Conservation (phyloP, 2,329 filamentous ascomycete genomes). For the Colletotrichum sp. region DNA sequence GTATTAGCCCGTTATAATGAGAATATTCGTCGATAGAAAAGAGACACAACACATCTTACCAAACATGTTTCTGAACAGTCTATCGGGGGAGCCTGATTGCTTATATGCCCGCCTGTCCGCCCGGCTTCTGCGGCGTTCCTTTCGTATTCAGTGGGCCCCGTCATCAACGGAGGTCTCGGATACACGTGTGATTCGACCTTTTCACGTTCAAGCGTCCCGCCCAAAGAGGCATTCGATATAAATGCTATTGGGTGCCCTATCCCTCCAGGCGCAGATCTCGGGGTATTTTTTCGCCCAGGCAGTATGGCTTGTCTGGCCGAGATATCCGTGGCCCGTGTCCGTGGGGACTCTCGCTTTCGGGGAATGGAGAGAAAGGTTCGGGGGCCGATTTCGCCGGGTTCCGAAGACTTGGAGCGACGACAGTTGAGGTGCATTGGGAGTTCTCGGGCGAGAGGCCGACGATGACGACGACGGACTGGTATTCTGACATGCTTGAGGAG, state of each 20-base stretch:
- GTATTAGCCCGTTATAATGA: conserved; percentile 10
- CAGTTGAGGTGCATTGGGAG: neutral
- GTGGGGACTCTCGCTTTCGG: neutral
- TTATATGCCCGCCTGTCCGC: neutral
- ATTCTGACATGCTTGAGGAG: neutral
- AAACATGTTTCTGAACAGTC: neutral
- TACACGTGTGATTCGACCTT: neutral
- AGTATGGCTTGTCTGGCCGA: neutral
- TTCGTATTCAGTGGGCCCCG: neutral
- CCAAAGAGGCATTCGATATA: neutral
- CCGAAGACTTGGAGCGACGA: neutral
- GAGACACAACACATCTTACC: neutral
- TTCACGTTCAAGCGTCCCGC: neutral
- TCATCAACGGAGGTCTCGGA: neutral
- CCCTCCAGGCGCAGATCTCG: neutral
- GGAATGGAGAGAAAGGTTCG: neutral
- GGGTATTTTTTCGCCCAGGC: neutral
- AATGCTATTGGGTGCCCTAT: neutral
- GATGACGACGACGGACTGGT: neutral
- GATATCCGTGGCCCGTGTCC: neutral
- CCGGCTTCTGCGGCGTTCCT: neutral
- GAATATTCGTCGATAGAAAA: neutral
- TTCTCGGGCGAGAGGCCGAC: neutral
- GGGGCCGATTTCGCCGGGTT: neutral
- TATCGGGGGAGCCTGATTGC: too few relatives aligned